Evolutionary conservation across 2,329 filamentous ascomycete species (phyloP), one percentile per base, ranked within the genome.

Genomic region (Colletotrichum lupini): DNA sequence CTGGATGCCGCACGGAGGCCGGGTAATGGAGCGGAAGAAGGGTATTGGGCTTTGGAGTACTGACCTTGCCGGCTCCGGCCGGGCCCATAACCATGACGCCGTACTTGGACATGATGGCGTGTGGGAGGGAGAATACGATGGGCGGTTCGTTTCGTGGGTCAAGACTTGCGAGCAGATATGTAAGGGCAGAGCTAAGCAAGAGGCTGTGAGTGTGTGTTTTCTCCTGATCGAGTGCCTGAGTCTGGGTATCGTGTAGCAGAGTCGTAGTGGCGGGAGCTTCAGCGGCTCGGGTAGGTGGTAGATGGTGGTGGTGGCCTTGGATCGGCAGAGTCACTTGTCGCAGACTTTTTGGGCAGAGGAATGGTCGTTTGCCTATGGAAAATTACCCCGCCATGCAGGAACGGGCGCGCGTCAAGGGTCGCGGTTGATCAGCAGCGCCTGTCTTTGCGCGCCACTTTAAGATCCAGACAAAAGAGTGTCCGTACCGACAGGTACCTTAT

Each of bases 31-130:
- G 22, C 35, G 52, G 59, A 56, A 58, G 57, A 3, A 8, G 22
- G 2, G n/a, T 12, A 4, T 68, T 62, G 72, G 64, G 35, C 68
- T 59, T 68, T 68, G 59, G 5, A 67, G 32, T 14, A 28, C 76
- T 83, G 53, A 93, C 92, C 89, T 98, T 99, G 85, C 97, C 97
- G 26, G 95, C 95, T 77, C 95, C 97, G 24, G 97, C 96, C 74
- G 96, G 97, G 82, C 97, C 97, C 93, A 98, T 98, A 74, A 98
- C 92, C 84, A 98, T 92, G 76, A 94, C 92, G 66, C 97, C 97
- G 81, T 95, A 98, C 84, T 98, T 98, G 84, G 94, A 96, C 95
- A 97, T 97, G 76, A 72, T 86, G 80, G 71, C 69, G 70, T 65
- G 42, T 12, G 24, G 53, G 24, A 35, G 62, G 42, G 59, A 55